Percentiles rank a stretch among this genome's conserved stretches.
These are phyloP conservation scores for Juncus effusus DNA, from an alignment of 176 grass and related monocot species.

Conservation along the genomic window DNA sequence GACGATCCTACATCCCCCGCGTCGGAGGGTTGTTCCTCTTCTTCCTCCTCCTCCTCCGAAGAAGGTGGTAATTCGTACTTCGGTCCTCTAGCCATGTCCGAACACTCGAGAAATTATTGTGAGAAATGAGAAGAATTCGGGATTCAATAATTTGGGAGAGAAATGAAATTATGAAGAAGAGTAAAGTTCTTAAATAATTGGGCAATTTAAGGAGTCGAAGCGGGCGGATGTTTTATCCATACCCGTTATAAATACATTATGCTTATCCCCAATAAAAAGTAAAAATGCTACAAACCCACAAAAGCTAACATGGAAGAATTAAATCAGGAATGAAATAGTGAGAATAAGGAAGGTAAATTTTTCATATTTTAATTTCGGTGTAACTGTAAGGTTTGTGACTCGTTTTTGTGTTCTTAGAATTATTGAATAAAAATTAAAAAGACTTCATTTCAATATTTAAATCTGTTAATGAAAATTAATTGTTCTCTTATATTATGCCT, in stretches of 20 bases:
- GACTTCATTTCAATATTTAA: too few species aligned
- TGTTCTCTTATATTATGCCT: too few species aligned
- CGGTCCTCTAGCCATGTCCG: slow-evolving; percentile 46
- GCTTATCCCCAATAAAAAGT: too few species aligned
- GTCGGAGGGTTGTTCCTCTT: slow-evolving; percentile 46
- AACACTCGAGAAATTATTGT: neutral
- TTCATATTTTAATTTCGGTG: too few species aligned
- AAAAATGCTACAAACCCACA: too few species aligned
- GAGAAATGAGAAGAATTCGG: slow-evolving; percentile 3
- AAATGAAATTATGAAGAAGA: neutral
- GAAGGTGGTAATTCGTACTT: slow-evolving; percentile 34
- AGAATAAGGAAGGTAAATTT: too few species aligned
- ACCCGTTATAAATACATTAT: too few species aligned
- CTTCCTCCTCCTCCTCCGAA: slow-evolving; percentile 33
- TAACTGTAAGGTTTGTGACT: too few species aligned
- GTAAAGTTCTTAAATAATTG: slow-evolving; percentile 18
- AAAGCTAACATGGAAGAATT: too few species aligned
- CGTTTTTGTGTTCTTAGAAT: too few species aligned
- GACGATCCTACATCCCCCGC: slow-evolving; percentile 25
- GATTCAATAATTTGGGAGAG: slow-evolving; percentile 27
- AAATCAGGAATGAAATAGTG: neutral
- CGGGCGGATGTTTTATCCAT: neutral
- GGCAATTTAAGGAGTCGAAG: slow-evolving; percentile 15
- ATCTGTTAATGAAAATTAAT: too few species aligned
- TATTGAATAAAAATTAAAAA: too few species aligned